A percentile compares a stretch with the other conserved stretches of the same genome.
Evolutionary conservation across 257 asterid genomes (phyloP).

Genomic region (Thymus mandschuricus): DNA sequence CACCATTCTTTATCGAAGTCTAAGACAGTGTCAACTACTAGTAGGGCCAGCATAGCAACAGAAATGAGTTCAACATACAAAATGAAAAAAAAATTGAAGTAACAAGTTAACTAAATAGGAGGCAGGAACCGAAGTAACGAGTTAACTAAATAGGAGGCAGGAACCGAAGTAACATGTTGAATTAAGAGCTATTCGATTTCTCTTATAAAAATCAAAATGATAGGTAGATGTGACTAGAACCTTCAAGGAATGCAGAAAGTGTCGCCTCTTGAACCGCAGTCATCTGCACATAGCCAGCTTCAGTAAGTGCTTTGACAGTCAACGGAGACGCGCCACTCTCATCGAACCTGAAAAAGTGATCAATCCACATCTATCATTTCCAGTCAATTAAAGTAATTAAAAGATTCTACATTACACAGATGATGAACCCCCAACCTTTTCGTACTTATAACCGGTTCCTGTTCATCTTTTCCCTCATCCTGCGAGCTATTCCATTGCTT

Average conservation of each 20-base stretch:
- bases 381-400: slow-evolving; percentile 22
- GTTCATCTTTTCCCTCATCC: slow-evolving; percentile 46
- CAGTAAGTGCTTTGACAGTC: slow-evolving; percentile 76
- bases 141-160: slow-evolving; percentile 13
- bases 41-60: neutral
- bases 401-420: slow-evolving; percentile 22
- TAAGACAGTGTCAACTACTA: neutral
- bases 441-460: slow-evolving; percentile 60
- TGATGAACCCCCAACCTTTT: slow-evolving; percentile 58
- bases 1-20: neutral
- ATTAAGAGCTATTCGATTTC: slow-evolving; percentile 6
- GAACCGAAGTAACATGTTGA: neutral
- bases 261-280: slow-evolving; percentile 92
- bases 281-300: slow-evolving; percentile 90
- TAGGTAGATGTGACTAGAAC: slow-evolving; percentile 37
- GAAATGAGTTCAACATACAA: neutral
- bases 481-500: slow-evolving; percentile 49
- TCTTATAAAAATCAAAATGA: slow-evolving; percentile 7
- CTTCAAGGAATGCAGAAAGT: slow-evolving; percentile 73
- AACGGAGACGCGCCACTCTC: slow-evolving; percentile 73
- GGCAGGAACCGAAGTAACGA: slow-evolving; percentile 8
- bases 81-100: neutral
- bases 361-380: slow-evolving; percentile 28
- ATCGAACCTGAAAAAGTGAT: slow-evolving; percentile 69
- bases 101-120: slow-evolving; percentile 10